phyloP scores from a whole-genome alignment of 2,329 filamentous ascomycete genomes.

The Tolypocladium endophyticum region DNA sequence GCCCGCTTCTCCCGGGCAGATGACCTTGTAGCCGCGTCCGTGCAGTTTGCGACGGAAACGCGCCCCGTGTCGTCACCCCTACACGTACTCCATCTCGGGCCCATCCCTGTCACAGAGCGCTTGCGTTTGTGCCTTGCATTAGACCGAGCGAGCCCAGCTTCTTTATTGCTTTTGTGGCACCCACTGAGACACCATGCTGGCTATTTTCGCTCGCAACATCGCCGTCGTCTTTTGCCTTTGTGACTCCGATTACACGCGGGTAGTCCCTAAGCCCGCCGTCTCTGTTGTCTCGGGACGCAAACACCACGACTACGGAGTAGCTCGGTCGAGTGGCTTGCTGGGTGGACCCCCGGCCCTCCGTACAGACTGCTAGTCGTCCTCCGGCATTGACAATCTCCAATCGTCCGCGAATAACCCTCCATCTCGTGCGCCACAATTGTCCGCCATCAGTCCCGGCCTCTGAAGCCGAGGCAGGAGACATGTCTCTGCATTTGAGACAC shows the following conservation, averaged over 20 bases:
- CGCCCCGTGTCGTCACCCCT: neutral
- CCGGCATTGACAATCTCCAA: neutral
- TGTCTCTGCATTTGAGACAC: neutral
- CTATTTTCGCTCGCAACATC: neutral
- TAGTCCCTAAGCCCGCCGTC: neutral
- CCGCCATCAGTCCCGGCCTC: neutral
- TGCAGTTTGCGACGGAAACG: neutral
- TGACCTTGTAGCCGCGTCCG: neutral
- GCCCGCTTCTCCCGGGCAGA: neutral
- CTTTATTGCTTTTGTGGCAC: neutral
- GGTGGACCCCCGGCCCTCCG: neutral
- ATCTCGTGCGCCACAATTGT: neutral
- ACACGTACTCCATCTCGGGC: neutral
- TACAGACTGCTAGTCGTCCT: neutral
- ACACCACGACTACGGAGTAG: neutral
- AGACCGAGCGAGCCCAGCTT: neutral
- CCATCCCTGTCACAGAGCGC: neutral
- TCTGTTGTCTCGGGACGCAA: neutral
- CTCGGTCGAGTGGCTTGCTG: neutral
- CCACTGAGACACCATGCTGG: neutral
- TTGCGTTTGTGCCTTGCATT: neutral
- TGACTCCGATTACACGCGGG: neutral
- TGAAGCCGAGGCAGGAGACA: neutral
- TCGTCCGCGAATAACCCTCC: neutral
- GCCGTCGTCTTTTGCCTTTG: neutral